Evolutionary conservation across 768 basidiomycete genomes (phyloP).

Genomic region (Dacryopinax primogenitus): DNA sequence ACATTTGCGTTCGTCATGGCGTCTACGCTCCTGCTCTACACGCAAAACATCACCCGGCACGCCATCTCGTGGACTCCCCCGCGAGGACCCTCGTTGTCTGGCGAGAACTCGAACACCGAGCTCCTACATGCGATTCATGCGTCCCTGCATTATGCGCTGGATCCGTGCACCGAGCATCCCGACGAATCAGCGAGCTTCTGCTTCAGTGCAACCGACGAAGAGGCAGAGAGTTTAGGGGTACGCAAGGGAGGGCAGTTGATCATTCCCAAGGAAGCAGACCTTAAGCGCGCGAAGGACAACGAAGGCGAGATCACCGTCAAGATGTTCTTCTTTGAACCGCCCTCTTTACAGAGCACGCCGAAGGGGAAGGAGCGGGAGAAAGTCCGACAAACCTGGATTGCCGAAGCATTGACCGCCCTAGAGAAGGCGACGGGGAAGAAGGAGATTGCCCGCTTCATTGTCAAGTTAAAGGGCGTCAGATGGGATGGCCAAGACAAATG

Average conservation of each 20-base stretch:
- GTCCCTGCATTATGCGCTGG: conserved; percentile 15
- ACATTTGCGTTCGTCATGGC: neutral
- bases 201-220: neutral
- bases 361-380: conserved; percentile 2
- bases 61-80: conserved; percentile 17
- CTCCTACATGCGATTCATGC: conserved; percentile 15
- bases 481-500: conserved; percentile 15
- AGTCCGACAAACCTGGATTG: conserved; percentile 10
- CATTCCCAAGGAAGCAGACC: conserved; percentile 11
- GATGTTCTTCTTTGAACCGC: conserved; percentile 14
- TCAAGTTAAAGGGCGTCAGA: conserved; percentile 12
- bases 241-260: conserved; percentile 5
- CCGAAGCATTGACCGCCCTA: conserved; percentile 13
- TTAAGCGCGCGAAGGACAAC: conserved; percentile 7
- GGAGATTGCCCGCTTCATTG: conserved; percentile 12
- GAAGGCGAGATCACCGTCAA: conserved; percentile 14
- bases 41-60: conserved; percentile 16
- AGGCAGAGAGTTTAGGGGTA: neutral
- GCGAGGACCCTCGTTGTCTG: conserved; percentile 7
- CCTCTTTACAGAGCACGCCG: neutral
- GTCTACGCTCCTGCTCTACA: conserved; percentile 13
- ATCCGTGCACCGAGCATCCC: conserved; percentile 14
- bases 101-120: conserved; percentile 10
- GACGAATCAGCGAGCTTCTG: neutral
- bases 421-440: conserved; percentile 15